These are phyloP conservation scores for Cercophora newfieldiana DNA, from an alignment of 495 filamentous ascomycete species.

Conservation along the genomic window DNA sequence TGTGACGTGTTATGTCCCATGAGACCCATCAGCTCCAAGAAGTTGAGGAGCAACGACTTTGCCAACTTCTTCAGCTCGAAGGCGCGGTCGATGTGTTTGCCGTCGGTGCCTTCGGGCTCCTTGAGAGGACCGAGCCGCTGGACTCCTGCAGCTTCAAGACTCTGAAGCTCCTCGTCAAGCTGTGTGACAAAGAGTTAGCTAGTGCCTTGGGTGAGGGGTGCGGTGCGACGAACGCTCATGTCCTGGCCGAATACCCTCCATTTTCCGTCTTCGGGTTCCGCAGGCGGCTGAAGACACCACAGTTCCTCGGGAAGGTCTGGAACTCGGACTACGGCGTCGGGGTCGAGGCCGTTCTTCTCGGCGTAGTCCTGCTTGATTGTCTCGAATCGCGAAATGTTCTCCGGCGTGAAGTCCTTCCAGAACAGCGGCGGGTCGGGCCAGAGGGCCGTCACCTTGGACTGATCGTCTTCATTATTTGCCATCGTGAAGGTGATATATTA, in stretches of 20 bases:
- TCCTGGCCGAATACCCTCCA: constrained; percentile 74
- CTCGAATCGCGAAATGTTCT: constrained; percentile 70
- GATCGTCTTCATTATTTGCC: constrained; percentile 40
- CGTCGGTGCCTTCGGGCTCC: constrained; percentile 40
- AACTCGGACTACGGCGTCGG: constrained; percentile 37
- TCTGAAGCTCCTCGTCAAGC: constrained; percentile 64
- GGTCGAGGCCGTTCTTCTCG: constrained; percentile 37
- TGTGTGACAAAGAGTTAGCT: constrained; percentile 19
- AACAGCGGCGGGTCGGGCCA: constrained; percentile 85
- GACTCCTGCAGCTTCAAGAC: constrained; percentile 67
- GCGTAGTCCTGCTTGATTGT: constrained; percentile 45
- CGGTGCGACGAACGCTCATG: constrained; percentile 53
- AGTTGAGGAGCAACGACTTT: constrained; percentile 81
- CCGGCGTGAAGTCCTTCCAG: constrained; percentile 82
- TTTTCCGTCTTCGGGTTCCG: constrained; percentile 65
- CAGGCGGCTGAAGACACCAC: constrained; percentile 76
- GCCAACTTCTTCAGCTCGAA: constrained; percentile 75
- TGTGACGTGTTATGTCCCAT: constrained; percentile 63
- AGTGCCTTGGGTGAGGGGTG: not conserved
- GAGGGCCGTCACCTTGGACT: constrained; percentile 38
- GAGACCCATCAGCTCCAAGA: constrained; percentile 74
- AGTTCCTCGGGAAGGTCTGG: constrained; percentile 69
- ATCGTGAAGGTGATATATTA: constrained; percentile 25
- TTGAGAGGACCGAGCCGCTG: constrained; percentile 64
- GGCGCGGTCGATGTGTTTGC: constrained; percentile 62